Percentiles rank a stretch among this genome's conserved stretches.
Evolutionary conservation across 352 stramenopile species (phyloP).

Genomic region (Globisporangium radiosum): DNA sequence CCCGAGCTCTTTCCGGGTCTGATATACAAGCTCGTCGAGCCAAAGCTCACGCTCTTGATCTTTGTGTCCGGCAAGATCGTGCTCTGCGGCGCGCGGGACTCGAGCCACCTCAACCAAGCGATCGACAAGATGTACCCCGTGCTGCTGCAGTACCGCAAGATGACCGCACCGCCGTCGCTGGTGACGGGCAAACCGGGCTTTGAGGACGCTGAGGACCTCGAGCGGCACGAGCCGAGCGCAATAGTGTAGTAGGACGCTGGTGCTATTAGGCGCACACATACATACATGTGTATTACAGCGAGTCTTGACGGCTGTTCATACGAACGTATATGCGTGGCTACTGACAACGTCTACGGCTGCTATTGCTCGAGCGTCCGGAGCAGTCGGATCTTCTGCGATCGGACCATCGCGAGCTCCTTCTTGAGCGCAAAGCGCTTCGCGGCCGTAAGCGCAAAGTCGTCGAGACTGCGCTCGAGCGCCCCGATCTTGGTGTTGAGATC

Average conservation of each 20-base stretch:
- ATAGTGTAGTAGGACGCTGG: slow-evolving; percentile 27
- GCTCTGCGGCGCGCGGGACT: slow-evolving; percentile 87
- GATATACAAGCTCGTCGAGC: slow-evolving; percentile 97
- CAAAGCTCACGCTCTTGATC: slow-evolving; percentile 98
- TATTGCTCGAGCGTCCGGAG: slow-evolving; percentile 29
- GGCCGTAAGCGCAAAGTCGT: slow-evolving; percentile 62
- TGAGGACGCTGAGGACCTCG: slow-evolving; percentile 59
- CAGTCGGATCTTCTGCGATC: slow-evolving; percentile 58
- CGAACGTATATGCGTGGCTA: no score
- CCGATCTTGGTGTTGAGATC: slow-evolving; percentile 40
- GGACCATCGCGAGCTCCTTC: slow-evolving; percentile 74
- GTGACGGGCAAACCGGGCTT: slow-evolving; percentile 63
- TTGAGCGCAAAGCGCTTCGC: slow-evolving; percentile 70
- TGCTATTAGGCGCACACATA: background rate
- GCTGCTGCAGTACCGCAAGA: slow-evolving; percentile 59
- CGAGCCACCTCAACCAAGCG: slow-evolving; percentile 34
- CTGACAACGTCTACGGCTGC: background rate
- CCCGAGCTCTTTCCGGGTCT: slow-evolving; percentile 99
- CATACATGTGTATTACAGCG: background rate
- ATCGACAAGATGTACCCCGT: slow-evolving; percentile 51
- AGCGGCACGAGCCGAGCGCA: slow-evolving; percentile 52
- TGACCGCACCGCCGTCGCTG: slow-evolving; percentile 64
- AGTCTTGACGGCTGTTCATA: background rate
- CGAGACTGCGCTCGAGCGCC: slow-evolving; percentile 44
- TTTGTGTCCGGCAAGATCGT: slow-evolving; percentile 99